Percentiles rank a stretch among this genome's conserved stretches.
Conservation (phyloP, 305 asterid species). For the Fraxinus dipetala region DNA sequence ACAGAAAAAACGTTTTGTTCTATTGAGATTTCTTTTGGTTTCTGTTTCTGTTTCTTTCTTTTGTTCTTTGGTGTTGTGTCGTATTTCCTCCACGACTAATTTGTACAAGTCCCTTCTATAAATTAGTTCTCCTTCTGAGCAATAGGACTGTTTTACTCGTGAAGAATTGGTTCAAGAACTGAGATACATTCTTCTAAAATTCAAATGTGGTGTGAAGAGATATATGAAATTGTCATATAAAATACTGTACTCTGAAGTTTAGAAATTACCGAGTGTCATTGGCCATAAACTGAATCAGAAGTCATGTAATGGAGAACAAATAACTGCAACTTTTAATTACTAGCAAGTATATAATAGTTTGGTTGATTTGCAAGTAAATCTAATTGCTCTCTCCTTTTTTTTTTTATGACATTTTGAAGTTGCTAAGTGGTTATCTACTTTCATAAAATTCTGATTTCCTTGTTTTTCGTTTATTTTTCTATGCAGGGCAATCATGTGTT, state of each 20-base stretch:
- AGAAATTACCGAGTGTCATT: neutral
- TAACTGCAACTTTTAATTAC: neutral
- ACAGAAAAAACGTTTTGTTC: neutral
- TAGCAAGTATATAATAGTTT: neutral
- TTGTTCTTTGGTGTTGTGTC: neutral
- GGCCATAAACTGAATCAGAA: neutral
- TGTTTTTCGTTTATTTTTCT: slow-evolving; percentile 14
- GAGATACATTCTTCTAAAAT: neutral
- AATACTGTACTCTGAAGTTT: neutral
- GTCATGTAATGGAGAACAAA: slow-evolving; percentile 1
- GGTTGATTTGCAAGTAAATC: neutral
- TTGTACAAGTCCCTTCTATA: neutral
- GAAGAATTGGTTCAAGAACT: neutral
- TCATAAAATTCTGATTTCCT: slow-evolving; percentile 20
- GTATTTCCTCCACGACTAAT: neutral
- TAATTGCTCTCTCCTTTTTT: neutral
- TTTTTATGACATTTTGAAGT: neutral
- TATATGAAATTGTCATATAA: neutral
- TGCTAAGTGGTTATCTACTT: slow-evolving; percentile 3
- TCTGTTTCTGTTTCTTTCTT: neutral
- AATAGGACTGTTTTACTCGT: neutral
- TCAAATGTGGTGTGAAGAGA: neutral
- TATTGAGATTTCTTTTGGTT: slow-evolving; percentile 1
- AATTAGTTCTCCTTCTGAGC: neutral
- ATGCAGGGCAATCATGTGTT: slow-evolving; percentile 81